Evolutionary conservation across 139 green algal genomes (phyloP), one percentile per base, ranked within the genome.

Genomic region (Micromonas commoda): DNA sequence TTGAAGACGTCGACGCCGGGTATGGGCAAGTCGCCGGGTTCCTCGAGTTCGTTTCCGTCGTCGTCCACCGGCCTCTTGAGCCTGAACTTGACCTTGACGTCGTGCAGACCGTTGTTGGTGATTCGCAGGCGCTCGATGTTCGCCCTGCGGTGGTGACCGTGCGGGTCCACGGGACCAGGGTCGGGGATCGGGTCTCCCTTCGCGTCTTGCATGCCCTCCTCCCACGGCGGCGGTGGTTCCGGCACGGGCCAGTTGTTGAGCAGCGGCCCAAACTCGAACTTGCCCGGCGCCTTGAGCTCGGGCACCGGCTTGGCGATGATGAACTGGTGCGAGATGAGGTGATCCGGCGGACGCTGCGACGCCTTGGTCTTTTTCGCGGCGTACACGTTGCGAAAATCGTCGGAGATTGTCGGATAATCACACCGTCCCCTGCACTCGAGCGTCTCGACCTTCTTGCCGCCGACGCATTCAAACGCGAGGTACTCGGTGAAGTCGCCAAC

Each of bases 251-350:
- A 90, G 68, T 73, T 78, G 26, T 78, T 54, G 23, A 93, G 82
- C 77, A 95, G 81, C 21, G 89, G 89, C 16, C 90, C 90, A 80
- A 93, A 95, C 82, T 95, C 90, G 77, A 93, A 93, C 33, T 72
- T 34, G 64, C 76, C 76, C 45, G 45, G 45, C 9, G 16, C 16
- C 16, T 9, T 57, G 9, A 16, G 45, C 9, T 57, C 45, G n/a
- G n/a, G n/a, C n/a, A n/a, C n/a, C n/a, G n/a, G n/a, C 39, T 82
- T 71, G 70, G 76, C 79, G 67, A 93, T 86, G 53, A 92, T 80
- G 78, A 84, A 92, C 80, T 93, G 88, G 34, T 82, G 76, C 5
- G 73, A 75, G 13, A 93, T 77, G 32, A 77, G 63, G 13, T 85
- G 81, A 13, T 83, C 86, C 24, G 79, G 63, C 21, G 89, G 87